phyloP scores from a whole-genome alignment of 169 alveolate species.

The Toxoplasma gondii region DNA sequence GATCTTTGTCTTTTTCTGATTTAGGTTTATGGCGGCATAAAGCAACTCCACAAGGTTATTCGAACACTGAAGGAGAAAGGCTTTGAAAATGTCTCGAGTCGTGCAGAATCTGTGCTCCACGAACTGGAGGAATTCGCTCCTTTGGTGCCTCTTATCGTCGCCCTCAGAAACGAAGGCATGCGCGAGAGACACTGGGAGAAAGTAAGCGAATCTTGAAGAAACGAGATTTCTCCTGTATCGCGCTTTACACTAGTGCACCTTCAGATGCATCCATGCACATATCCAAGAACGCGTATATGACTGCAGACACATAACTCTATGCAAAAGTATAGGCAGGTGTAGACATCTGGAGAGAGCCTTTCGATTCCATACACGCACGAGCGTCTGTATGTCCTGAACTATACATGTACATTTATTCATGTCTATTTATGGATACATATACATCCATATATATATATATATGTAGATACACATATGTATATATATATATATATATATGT shows the following conservation, averaged over 20 bases:
- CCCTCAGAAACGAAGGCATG: constrained; percentile 92
- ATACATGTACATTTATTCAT: too few species aligned
- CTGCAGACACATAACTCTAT: too few species aligned
- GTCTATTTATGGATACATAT: too few species aligned
- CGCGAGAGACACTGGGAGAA: constrained; percentile 92
- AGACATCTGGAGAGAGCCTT: too few species aligned
- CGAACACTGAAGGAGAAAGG: constrained; percentile 63
- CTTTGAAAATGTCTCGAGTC: constrained; percentile 70
- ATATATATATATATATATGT: too few species aligned
- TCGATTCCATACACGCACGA: too few species aligned
- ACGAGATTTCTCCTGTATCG: neutral
- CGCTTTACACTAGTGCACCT: neutral
- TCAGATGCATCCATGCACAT: neutral
- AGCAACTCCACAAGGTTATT: constrained; percentile 50
- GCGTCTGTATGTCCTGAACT: too few species aligned
- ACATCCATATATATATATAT: too few species aligned
- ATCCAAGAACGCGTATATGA: neutral
- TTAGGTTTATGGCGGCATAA: constrained; percentile 48
- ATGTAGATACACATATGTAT: too few species aligned
- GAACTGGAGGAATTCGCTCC: constrained; percentile 89
- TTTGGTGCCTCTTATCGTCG: constrained; percentile 89
- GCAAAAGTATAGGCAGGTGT: too few species aligned
- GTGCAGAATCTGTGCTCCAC: constrained; percentile 81
- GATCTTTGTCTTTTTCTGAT: neutral
- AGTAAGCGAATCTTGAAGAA: constrained; percentile 24